Base-by-base conservation (phyloP, 345 rosid genomes). In the Tarenaya hassleriana region DNA sequence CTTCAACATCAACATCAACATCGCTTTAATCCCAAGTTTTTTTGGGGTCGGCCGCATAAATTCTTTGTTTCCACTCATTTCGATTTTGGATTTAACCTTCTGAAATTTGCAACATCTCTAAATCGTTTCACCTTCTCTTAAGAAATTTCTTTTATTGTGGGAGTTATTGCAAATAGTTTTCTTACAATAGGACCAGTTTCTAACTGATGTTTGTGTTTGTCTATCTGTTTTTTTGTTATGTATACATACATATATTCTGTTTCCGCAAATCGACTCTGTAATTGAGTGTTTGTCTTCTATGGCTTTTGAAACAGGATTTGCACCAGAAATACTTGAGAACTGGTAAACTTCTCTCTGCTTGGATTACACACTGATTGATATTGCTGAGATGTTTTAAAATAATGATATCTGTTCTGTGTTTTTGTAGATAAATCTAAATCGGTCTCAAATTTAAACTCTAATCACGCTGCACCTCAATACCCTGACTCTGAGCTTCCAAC, bases 371-470 rank as follows among this genome's bases (percentile, higher is more conserved):
- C 16, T 43, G 21, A 24, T 55, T 45, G 19, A 24, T 24, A 24
- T 24, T 24, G 34, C 60, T 40, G 13, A 37, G 31, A 24, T 17
- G 33, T 33, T 53, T 33, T 17, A 56, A 73, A 54, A 69, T 66
- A 62, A 34, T 50, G 34, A 46, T 34, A 32, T 21, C 41, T 61
- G 58, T 56, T 35, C 10, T 34, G 10, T 60, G 17, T 50, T 62
- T n/a, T 47, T 56, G 62, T 73, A 91, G 98, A 55, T 70, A 87
- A 87, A 76, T 60, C 69, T 49, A 81, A 78, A 76, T 41, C 50
- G 33, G 72, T 54, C 18, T 37, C 61, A 40, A 70, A 41, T 40
- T 60, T 10, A 49, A 60, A 51, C 59, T 33, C 47, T 41, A 55
- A 51, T 46, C 55, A 45, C 57, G 46, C 31, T 40, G 37, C 63